A percentile compares a stretch with the other conserved stretches of the same genome.
Evolutionary conservation across 2,329 filamentous ascomycete genomes (phyloP).

Genomic region (Geosmithia putterillii): DNA sequence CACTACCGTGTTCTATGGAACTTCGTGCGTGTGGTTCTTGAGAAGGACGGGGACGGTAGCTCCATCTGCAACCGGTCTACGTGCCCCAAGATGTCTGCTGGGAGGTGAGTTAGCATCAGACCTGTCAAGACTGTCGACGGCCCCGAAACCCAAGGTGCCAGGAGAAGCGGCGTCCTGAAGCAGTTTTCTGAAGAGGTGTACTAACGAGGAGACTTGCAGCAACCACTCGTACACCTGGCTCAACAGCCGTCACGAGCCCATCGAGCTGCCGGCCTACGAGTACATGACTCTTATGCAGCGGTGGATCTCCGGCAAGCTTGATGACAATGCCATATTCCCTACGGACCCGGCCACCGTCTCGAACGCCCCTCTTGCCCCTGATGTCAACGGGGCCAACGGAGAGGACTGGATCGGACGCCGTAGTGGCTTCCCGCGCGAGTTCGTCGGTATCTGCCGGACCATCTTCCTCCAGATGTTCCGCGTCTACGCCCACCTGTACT

Average conservation of each 20-base stretch:
- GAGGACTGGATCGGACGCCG: conserved; percentile 72
- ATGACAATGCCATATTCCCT: conserved; percentile 73
- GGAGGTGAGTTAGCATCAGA: conserved; percentile 55
- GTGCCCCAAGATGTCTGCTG: conserved; percentile 90
- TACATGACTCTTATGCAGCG: conserved; percentile 89
- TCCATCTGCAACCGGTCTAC: conserved; percentile 74
- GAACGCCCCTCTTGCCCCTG: conserved; percentile 42
- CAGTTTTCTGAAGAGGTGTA: background rate
- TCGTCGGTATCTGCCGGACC: conserved; percentile 72
- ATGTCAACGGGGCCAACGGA: conserved; percentile 16
- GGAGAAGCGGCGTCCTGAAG: background rate
- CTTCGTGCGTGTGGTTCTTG: conserved; percentile 80
- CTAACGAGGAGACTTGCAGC: conserved; percentile 14
- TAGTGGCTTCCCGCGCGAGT: conserved; percentile 76
- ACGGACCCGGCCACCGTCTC: conserved; percentile 60
- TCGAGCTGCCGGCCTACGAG: conserved; percentile 77
- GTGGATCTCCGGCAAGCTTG: conserved; percentile 88
- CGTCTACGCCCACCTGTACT: conserved; percentile 91
- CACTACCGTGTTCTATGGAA: conserved; percentile 84
- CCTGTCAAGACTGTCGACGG: too few species aligned
- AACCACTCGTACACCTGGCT: conserved; percentile 90
- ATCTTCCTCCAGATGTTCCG: conserved; percentile 96
- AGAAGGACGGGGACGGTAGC: conserved; percentile 65
- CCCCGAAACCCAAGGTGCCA: background rate
- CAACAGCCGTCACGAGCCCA: conserved; percentile 67